Evolutionary conservation across 345 rosid genomes (phyloP), one percentile per base, ranked within the genome.

Genomic region (Gossypium australe): DNA sequence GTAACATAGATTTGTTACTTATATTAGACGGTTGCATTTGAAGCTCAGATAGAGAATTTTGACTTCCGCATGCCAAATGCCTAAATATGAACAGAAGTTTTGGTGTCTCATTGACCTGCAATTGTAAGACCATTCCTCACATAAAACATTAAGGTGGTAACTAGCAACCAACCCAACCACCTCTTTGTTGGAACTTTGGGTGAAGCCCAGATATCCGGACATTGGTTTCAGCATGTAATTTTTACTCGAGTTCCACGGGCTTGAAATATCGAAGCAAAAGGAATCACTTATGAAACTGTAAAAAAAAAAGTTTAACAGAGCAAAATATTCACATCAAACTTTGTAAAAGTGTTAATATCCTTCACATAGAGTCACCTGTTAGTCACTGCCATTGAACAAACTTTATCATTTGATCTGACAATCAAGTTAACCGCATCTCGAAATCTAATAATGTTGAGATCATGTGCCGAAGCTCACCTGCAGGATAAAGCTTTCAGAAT

Each of bases 381-480:
- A 48, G 56, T 59, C 56, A 67, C 73, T 34, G 41, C 41, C 64
- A 70, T 71, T 44, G 9, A 70, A 57, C 49, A 14, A 24, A 34
- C 63, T 22, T 43, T 67, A 51, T 18, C 61, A 43, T 34, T 47
- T 34, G 62, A 52, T 69, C 41, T 18, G 24, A 29, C 22, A 44
- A 45, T 49, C 9, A 2, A 73, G 52, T 20, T 38, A 73, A 78
- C 41, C 9, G 25, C 34, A 11, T 61, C 22, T 18, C 22, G 7
- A 55, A 48, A 25, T 49, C 14, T 24, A 51, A 38, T 72, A 64
- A 71, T 53, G 44, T 48, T 72, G 12, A 58, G 78, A 25, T 48
- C 75, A 45, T 13, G 48, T 56, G 73, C 11, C 20, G 7, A 74
- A 74, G 51, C 56, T 67, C 27, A 38, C 76, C 77, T 59, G 58